A percentile compares a stretch with the other conserved stretches of the same genome.
phyloP scores from a whole-genome alignment of 305 asterid genomes.

The Salvia sclarea region DNA sequence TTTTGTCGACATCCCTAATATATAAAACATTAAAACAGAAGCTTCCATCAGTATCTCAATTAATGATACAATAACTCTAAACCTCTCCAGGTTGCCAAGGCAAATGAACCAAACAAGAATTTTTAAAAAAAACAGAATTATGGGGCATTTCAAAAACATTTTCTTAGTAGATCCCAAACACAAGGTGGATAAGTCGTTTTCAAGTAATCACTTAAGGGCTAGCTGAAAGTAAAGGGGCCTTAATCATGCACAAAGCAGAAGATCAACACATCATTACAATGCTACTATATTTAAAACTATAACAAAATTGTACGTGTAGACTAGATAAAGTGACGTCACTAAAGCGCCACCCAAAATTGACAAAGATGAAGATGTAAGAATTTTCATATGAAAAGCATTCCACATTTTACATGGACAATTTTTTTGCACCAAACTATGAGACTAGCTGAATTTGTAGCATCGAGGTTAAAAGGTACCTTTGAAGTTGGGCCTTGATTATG shows the following conservation, averaged over 20 bases:
- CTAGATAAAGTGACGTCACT: neutral
- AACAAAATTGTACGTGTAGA: neutral
- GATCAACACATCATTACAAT: neutral
- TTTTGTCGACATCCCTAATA: slow-evolving; percentile 83
- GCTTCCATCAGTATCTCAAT: slow-evolving; percentile 7
- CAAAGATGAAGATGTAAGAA: neutral
- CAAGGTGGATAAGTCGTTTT: neutral
- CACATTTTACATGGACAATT: neutral
- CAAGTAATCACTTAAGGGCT: neutral
- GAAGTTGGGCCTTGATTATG: slow-evolving; percentile 92
- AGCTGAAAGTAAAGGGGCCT: neutral
- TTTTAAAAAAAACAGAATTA: neutral
- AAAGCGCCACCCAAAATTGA: neutral
- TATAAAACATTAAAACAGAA: slow-evolving; percentile 21
- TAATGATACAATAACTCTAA: neutral
- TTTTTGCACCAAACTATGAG: neutral
- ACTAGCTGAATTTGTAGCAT: neutral
- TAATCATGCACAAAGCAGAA: slow-evolving; percentile 1
- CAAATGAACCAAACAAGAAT: neutral
- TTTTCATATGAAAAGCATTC: neutral
- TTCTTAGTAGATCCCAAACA: neutral
- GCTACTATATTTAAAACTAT: neutral
- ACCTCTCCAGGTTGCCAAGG: neutral
- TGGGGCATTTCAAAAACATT: neutral
- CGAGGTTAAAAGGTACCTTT: slow-evolving; percentile 52